Evolutionary conservation across 345 rosid genomes (phyloP).

Genomic region (Gossypium australe): DNA sequence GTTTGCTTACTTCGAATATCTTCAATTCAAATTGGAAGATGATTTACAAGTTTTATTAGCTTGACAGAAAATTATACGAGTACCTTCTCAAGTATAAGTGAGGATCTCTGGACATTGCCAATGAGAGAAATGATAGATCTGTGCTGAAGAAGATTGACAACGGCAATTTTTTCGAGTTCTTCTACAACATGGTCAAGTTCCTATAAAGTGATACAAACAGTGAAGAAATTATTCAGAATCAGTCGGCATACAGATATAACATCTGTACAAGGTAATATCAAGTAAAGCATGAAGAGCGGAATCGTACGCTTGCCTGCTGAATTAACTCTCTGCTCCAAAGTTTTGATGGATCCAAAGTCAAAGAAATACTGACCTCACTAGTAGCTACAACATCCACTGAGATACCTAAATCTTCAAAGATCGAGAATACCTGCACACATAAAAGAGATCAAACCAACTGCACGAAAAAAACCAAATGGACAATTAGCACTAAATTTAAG

Average conservation of each 20-base stretch:
- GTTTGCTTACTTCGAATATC: background rate
- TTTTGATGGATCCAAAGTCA: conserved; percentile 95
- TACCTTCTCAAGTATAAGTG: conserved; percentile 94
- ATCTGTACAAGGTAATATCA: background rate
- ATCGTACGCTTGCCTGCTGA: conserved; percentile 81
- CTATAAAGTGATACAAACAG: conserved; percentile 30
- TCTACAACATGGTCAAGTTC: conserved; percentile 98
- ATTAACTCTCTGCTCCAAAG: conserved; percentile 97
- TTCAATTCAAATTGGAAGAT: background rate
- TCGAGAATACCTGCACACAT: conserved; percentile 71
- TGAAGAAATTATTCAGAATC: background rate
- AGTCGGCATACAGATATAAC: background rate
- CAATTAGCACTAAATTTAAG: conserved; percentile 9
- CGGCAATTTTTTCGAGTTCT: conserved; percentile 94
- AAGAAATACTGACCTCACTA: conserved; percentile 97
- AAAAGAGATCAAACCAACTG: conserved; percentile 2
- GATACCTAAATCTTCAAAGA: conserved; percentile 89
- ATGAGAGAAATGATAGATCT: conserved; percentile 94
- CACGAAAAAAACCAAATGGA: background rate
- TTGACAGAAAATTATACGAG: conserved; percentile 4
- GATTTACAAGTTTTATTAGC: background rate
- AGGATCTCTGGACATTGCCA: conserved; percentile 89
- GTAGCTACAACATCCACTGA: conserved; percentile 99
- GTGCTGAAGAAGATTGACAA: conserved; percentile 76
- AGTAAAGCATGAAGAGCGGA: background rate